A percentile compares a stretch with the other conserved stretches of the same genome.
Conservation (phyloP, 495 filamentous ascomycete genomes). For the Daldinia loculata region DNA sequence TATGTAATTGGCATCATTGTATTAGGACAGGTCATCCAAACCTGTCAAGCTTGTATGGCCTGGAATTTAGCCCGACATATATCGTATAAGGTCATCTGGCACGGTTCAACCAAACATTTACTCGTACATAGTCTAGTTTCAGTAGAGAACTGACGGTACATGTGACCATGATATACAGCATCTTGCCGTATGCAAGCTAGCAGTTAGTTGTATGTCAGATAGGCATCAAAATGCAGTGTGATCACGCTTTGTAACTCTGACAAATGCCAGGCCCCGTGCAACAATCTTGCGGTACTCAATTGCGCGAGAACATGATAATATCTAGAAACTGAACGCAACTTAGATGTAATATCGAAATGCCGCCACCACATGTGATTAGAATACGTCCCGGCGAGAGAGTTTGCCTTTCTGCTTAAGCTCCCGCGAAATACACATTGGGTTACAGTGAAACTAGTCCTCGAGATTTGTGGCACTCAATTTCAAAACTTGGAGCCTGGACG, state of each 20-base stretch:
- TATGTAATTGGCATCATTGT: neutral
- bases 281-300: neutral
- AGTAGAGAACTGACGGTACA: neutral
- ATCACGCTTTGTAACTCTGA: neutral
- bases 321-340: neutral
- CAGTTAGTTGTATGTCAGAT: neutral
- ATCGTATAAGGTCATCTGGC: neutral
- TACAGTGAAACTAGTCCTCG: neutral
- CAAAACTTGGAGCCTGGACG: slow-evolving; percentile 11
- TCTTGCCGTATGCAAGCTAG: neutral
- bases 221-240: neutral
- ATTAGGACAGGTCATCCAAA: neutral
- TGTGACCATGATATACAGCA: neutral
- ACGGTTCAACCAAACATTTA: neutral
- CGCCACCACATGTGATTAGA: neutral
- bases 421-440: neutral
- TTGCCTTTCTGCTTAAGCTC: neutral
- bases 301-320: neutral
- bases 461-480: slow-evolving; percentile 19
- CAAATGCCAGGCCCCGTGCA: neutral
- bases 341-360: neutral
- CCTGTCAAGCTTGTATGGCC: neutral
- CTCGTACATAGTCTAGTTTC: neutral
- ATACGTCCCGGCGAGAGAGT: neutral
- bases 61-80: neutral